phyloP scores from a whole-genome alignment of 495 filamentous ascomycete species.

The Xylaria castorea region DNA sequence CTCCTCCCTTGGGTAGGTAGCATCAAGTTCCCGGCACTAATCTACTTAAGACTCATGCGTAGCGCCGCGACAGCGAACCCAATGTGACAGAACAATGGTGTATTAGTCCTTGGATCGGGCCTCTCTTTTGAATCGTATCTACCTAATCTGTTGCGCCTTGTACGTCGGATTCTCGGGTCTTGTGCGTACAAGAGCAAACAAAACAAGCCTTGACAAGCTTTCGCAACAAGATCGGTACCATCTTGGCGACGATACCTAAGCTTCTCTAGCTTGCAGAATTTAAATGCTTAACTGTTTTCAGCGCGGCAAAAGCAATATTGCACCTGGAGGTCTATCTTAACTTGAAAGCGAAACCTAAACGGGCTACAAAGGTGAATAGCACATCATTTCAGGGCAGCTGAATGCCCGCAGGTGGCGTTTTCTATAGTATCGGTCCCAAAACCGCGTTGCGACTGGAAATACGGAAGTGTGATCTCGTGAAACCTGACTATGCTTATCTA shows the following conservation, averaged over 20 bases:
- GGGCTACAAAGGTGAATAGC: neutral
- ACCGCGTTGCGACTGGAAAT: neutral
- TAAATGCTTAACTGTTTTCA: neutral
- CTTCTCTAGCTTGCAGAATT: neutral
- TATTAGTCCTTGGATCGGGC: neutral
- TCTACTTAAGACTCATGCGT: neutral
- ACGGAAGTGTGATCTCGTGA: neutral
- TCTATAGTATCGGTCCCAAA: neutral
- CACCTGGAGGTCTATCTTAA: neutral
- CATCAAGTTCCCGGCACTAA: neutral
- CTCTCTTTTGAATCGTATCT: neutral
- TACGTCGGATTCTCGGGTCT: neutral
- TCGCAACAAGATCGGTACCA: neutral
- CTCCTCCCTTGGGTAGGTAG: neutral
- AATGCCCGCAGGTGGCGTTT: conserved; percentile 17
- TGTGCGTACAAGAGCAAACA: neutral
- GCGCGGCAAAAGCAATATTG: neutral
- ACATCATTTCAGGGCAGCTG: neutral
- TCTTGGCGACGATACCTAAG: conserved; percentile 12
- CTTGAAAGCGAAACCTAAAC: neutral
- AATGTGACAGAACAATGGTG: neutral
- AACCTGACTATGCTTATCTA: neutral
- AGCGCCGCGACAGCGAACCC: neutral
- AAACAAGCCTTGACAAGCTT: conserved; percentile 11
- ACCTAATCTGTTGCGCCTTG: neutral